A percentile compares a stretch with the other conserved stretches of the same genome.
These are phyloP conservation scores for Termitomyces bulborhizus DNA, from an alignment of 768 basidiomycete genomes.

Conservation along the genomic window DNA sequence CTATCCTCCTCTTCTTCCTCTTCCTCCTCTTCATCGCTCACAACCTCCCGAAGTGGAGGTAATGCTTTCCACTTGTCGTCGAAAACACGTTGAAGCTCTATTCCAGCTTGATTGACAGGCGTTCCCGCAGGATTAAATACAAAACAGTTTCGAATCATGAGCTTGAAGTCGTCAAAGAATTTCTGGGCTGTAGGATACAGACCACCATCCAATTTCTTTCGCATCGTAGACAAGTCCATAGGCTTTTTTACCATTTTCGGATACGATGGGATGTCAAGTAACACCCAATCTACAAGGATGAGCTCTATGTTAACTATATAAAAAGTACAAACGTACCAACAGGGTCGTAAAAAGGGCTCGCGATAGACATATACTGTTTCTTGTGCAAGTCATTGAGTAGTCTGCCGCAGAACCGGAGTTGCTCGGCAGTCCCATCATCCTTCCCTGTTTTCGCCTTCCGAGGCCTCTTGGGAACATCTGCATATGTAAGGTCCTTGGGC, in stretches of 20 bases:
- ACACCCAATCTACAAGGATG: conserved; percentile 56
- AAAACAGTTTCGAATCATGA: conserved; percentile 94
- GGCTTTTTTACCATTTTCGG: conserved; percentile 87
- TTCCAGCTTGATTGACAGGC: conserved; percentile 80
- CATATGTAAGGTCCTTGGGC: conserved; percentile 84
- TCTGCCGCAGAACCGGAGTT: conserved; percentile 78
- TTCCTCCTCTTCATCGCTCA: conserved; percentile 60
- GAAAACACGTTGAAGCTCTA: conserved; percentile 80
- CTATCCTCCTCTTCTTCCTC: conserved; percentile 63
- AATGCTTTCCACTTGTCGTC: conserved; percentile 87
- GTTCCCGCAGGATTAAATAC: conserved; percentile 87
- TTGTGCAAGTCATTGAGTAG: conserved; percentile 69
- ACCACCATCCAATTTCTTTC: conserved; percentile 70
- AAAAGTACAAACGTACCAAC: conserved; percentile 59
- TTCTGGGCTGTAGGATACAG: conserved; percentile 74
- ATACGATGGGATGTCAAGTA: conserved; percentile 79
- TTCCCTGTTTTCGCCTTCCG: conserved; percentile 55
- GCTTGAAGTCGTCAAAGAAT: conserved; percentile 87
- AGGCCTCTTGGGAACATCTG: conserved; percentile 65
- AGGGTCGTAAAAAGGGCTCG: conserved; percentile 87
- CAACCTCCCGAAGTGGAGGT: conserved; percentile 51
- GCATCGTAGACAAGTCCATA: conserved; percentile 92
- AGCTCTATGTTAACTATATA: conserved; percentile 5
- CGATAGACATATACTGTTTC: conserved; percentile 69
- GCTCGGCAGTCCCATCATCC: conserved; percentile 70